phyloP scores from a whole-genome alignment of 495 filamentous ascomycete species.

The Xylaria grammica region DNA sequence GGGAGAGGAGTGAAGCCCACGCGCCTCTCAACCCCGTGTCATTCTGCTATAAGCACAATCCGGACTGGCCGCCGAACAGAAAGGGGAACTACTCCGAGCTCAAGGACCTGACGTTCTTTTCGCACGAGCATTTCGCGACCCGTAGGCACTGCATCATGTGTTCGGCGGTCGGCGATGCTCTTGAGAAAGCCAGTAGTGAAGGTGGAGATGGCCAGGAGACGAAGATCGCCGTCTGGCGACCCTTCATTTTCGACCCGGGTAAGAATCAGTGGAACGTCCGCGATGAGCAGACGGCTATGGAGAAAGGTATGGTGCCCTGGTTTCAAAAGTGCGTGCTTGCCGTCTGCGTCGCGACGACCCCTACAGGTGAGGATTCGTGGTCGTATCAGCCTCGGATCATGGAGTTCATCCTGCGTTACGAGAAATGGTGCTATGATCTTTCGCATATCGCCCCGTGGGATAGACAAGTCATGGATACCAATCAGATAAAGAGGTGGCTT shows the following conservation, averaged over 20 bases:
- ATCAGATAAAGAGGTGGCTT: neutral
- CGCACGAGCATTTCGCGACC: neutral
- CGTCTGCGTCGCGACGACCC: neutral
- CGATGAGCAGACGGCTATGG: neutral
- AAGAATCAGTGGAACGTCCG: neutral
- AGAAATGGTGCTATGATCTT: neutral
- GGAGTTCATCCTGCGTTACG: neutral
- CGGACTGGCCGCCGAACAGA: neutral
- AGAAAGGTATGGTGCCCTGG: neutral
- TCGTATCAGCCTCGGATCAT: neutral
- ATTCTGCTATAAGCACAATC: neutral
- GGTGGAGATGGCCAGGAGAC: neutral
- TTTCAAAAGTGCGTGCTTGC: neutral
- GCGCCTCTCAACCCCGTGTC: neutral
- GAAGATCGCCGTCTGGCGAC: constrained; percentile 2
- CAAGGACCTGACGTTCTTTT: neutral
- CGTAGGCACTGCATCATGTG: neutral
- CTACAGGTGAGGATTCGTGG: neutral
- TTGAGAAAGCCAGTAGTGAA: neutral
- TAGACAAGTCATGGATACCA: neutral
- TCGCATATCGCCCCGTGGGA: neutral
- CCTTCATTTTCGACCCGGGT: neutral
- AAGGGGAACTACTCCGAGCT: neutral
- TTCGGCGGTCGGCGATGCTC: neutral
- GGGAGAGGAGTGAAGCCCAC: neutral